Evolutionary conservation across 108 stramenopile species (phyloP).

Genomic region (Nitzschia putrida): DNA sequence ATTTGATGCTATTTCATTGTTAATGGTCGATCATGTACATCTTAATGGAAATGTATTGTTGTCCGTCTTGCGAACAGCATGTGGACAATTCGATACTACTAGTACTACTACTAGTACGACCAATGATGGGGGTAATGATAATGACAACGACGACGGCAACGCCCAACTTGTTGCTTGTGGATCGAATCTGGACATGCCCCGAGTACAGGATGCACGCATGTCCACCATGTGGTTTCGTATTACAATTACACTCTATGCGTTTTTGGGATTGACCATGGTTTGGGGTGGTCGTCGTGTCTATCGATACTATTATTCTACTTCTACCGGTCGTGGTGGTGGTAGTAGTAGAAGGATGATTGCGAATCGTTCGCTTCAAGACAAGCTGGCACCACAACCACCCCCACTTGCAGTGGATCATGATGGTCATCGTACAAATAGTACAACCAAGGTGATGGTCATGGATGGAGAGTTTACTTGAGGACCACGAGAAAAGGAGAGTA

Average conservation of each 20-base stretch:
- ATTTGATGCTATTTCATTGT: constrained; percentile 57
- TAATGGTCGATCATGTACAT: constrained; percentile 71
- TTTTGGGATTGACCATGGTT: constrained; percentile 18
- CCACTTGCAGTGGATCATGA: too few species aligned
- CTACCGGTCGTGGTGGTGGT: too few species aligned
- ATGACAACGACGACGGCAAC: neutral
- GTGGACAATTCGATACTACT: constrained; percentile 54
- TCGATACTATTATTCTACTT: too few species aligned
- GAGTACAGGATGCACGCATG: constrained; percentile 16
- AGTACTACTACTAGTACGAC: too few species aligned
- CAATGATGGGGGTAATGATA: neutral
- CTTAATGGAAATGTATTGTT: constrained; percentile 72
- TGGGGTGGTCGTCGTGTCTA: too few species aligned
- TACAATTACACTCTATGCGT: constrained; percentile 1
- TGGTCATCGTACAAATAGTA: too few species aligned
- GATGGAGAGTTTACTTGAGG: too few species aligned
- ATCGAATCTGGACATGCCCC: constrained; percentile 18
- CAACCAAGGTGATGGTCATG: too few species aligned
- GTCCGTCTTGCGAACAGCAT: constrained; percentile 64
- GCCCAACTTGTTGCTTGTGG: constrained; percentile 14
- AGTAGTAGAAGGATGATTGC: too few species aligned
- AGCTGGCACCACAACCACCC: too few species aligned
- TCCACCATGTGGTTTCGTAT: constrained; percentile 29
- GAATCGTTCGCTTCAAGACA: too few species aligned
- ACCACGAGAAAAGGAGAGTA: too few species aligned